Evolutionary conservation across 2,329 filamentous ascomycete genomes (phyloP), one percentile per base, ranked within the genome.

Genomic region (Aspergillus melleus): DNA sequence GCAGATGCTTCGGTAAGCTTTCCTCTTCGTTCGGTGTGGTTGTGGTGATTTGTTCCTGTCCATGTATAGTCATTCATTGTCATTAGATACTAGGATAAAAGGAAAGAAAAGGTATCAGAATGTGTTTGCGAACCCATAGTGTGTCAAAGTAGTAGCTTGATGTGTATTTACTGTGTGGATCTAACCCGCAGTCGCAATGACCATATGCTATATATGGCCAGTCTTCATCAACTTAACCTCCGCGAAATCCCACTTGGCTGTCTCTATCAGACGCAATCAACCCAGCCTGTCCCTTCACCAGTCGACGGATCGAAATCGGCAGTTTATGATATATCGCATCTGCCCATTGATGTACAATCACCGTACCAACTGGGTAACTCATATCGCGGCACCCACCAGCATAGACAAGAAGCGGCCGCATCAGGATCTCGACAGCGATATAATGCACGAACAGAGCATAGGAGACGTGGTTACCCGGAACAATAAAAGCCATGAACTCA

Each of bases 371-470:
- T 1, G 57, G 32, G 8, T 24, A 49, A 46, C 32, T 61, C 51
- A 14, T 59, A 51, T 29, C 58, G n/a, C 30, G 59, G 29, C 10
- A 36, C 47, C 52, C 65, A 51, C 39, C 59, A 3, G 59, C 8
- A 14, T 22, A 49, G 9, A 64, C 64, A 2, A 70, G 63, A 0
- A 47, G 29, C 10, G 69, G 68, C 59, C 64, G 72, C 58, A 83
- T 72, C 6, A 82, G 68, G 1, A 79, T 70, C 54, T 82, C 78
- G 0, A 81, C 64, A 1, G 77, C 74, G n/a, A 83, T 74, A 64
- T 81, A 82, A 63, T 82, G 79, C 6, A 77, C 72, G 5, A 82
- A 72, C 5, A 83, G 67, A 3, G 82, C 75, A 29, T 77, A 78
- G 1, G 78, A 73, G 4, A 78, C 62, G 49, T 66, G 66, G 55